These are phyloP conservation scores for Tylopilus felleus DNA, from an alignment of 768 basidiomycete genomes.

Conservation along the genomic window DNA sequence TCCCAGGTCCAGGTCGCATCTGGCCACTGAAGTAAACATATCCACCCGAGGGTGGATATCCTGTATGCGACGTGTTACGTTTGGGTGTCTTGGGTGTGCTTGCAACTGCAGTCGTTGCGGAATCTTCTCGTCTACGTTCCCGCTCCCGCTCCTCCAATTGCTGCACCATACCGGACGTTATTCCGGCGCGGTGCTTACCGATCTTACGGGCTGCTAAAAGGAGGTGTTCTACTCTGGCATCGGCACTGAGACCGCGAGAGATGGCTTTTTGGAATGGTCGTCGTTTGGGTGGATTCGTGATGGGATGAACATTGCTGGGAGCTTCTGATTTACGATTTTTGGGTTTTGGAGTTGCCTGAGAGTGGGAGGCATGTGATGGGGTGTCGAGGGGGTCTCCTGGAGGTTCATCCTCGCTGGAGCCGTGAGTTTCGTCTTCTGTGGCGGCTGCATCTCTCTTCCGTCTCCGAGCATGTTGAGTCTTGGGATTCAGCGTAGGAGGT, in stretches of 20 bases:
- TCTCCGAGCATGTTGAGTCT: conserved; percentile 19
- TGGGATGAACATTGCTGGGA: conserved; percentile 4
- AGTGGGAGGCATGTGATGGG: conserved; percentile 9
- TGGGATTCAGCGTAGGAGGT: conserved; percentile 24
- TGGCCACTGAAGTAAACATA: conserved; percentile 30
- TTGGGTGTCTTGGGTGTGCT: conserved; percentile 29
- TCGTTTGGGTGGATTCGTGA: conserved; percentile 19
- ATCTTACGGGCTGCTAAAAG: conserved; percentile 69
- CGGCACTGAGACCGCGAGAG: conserved; percentile 42
- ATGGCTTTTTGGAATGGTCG: conserved; percentile 26
- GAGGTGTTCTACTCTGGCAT: conserved; percentile 70
- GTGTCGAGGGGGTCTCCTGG: conserved; percentile 19
- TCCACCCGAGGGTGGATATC: conserved; percentile 22
- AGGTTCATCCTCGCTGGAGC: conserved; percentile 26
- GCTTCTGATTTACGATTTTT: conserved; percentile 24
- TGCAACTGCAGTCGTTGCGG: conserved; percentile 19
- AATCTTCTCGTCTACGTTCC: conserved; percentile 26
- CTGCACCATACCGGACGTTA: conserved; percentile 50
- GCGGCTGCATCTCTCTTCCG: conserved; percentile 24
- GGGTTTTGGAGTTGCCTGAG: conserved; percentile 21
- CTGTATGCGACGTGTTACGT: conserved; percentile 28
- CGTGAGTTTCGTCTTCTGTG: conserved; percentile 28
- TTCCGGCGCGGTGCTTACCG: conserved; percentile 56
- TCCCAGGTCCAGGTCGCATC: conserved; percentile 25
- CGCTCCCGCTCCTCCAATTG: conserved; percentile 33